Evolutionary conservation across 2,329 filamentous ascomycete species (phyloP).

Genomic region (Herpotrichia juniperi): DNA sequence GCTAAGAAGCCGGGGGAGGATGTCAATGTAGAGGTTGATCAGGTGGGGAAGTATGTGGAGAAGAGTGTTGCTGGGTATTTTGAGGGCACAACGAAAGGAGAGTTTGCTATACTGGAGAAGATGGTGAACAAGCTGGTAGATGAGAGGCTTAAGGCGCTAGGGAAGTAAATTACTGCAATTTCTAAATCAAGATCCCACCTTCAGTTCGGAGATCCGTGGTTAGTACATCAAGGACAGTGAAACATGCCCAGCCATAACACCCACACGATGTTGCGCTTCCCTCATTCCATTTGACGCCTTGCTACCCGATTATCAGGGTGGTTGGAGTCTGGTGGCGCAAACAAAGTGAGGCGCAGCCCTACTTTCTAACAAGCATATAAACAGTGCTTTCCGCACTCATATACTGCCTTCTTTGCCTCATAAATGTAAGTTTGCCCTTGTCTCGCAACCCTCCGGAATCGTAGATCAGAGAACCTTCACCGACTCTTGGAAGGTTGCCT

Average conservation of each 20-base stretch:
- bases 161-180: no score
- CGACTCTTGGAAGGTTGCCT: constrained; percentile 23
- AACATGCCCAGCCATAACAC: not conserved
- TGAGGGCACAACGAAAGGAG: constrained; percentile 59
- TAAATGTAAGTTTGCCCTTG: not conserved
- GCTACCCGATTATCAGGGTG: constrained; percentile 24
- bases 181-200: no score
- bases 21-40: constrained; percentile 93
- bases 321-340: constrained; percentile 33
- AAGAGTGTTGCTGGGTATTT: constrained; percentile 89
- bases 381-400: not conserved
- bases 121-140: constrained; percentile 73
- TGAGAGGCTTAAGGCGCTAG: constrained; percentile 61
- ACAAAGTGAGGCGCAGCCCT: constrained; percentile 44
- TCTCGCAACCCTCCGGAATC: not conserved
- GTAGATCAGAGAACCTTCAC: not conserved
- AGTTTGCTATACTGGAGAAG: constrained; percentile 57
- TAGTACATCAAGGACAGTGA: no score
- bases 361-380: constrained; percentile 8
- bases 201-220: no score
- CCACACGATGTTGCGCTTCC: not conserved
- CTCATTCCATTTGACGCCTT: constrained; percentile 1
- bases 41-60: constrained; percentile 83
- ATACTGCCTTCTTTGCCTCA: not conserved
- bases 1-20: constrained; percentile 78